Base-by-base conservation (phyloP, 345 rosid genomes). In the Camelina laxa region DNA sequence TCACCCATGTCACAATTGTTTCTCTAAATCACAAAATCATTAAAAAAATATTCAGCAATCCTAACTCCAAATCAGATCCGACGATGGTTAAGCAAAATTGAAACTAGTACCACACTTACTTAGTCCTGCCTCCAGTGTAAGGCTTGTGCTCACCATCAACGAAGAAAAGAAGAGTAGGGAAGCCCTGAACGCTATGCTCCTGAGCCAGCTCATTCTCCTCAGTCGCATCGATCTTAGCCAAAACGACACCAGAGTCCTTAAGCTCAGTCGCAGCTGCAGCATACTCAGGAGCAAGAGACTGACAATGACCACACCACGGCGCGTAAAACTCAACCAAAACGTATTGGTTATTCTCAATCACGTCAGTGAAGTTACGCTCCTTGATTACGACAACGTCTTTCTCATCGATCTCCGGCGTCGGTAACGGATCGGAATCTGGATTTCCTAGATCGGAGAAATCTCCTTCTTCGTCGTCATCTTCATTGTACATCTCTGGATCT, bases 301-400 rank as follows among this genome's bases (percentile, higher is more conserved):
- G 96, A 73, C 99, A 95, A 64, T 95, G 97, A 2, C 99, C 99
- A 55, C 99, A 96, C 99, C 99, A 96, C 5, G 99, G 96, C 9
- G 99, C 98, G 81, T 96, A 96, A 81, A 96, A 96, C 70, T 96
- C 98, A 16, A 96, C 96, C 98, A 96, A 82, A 17, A 92, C 99
- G 77, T 81, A 92, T 79, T 83, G 82, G 65, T 89, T 83, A 4
- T 83, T 86, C 82, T 81, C 84, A 14, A 90, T 71, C 73, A 86
- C 75, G 31, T 86, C 89, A 22, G 83, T 89, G 86, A 96, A 90
- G 74, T 96, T 96, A 5, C 92, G 69, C 55, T 85, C 89, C 80
- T 82, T 92, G 75, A 96, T 66, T 42, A 96, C 86, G 17, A 92
- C 96, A 5, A 96, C 98, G 78, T 96, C 98, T 78, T 86, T 89